phyloP scores from a whole-genome alignment of 306 rosid species.

The Malus domestica region ASM211411v1 NC_041797.1:33419001-33419500 shows the following conservation, averaged over 20 bases:
- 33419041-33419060: not conserved
- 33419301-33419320: constrained; percentile 15
- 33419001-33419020: not conserved
- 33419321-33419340: constrained; percentile 21
- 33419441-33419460: too few relatives aligned
- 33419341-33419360: constrained; percentile 28
- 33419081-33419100: constrained; percentile 1
- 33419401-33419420: not conserved
- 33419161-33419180: not conserved
- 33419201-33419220: constrained; percentile 10
- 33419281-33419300: not conserved
- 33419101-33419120: not conserved
- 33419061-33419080: constrained; percentile 21
- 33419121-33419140: not conserved
- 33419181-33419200: constrained; percentile 48
- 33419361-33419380: constrained; percentile 24
- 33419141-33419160: not conserved
- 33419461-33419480: too few relatives aligned
- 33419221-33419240: constrained; percentile 5
- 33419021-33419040: not conserved
- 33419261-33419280: constrained; percentile 28
- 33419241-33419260: not conserved
- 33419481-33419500: too few relatives aligned
- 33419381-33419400: not conserved
- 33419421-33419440: too few relatives aligned